These are phyloP conservation scores for Murraya paniculata DNA, from an alignment of 345 rosid species.

Conservation along the genomic window DNA sequence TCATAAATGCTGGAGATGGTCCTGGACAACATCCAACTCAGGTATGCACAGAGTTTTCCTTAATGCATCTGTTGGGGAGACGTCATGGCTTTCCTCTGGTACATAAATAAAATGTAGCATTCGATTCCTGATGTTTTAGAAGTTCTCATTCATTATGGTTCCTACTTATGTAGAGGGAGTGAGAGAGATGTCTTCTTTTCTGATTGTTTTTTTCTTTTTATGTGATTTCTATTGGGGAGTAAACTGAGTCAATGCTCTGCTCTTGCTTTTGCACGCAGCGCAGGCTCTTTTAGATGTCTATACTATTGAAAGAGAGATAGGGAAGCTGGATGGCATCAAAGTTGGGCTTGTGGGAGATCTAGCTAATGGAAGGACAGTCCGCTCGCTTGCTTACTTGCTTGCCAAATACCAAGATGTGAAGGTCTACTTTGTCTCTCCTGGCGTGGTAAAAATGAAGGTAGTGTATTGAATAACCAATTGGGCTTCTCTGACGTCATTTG, in stretches of 20 bases:
- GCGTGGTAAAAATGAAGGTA: constrained; percentile 93
- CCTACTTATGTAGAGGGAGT: background rate
- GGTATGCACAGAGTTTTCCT: constrained; percentile 32
- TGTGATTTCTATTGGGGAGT: background rate
- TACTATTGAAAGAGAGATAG: constrained; percentile 84
- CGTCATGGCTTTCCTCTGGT: background rate
- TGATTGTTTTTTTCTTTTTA: background rate
- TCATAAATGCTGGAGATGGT: constrained; percentile 97
- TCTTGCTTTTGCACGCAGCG: background rate
- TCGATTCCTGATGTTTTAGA: no score
- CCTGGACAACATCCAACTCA: constrained; percentile 99
- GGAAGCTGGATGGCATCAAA: constrained; percentile 80
- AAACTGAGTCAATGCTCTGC: background rate
- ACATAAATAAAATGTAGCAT: background rate
- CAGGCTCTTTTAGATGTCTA: constrained; percentile 94
- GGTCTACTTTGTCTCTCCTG: constrained; percentile 86
- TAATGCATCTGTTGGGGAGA: background rate
- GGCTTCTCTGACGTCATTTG: background rate
- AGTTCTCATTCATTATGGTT: no score
- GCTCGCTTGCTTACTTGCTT: constrained; percentile 90
- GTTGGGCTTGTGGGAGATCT: constrained; percentile 97
- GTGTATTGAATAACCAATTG: background rate
- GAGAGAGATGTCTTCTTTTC: background rate
- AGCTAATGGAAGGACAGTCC: constrained; percentile 93
- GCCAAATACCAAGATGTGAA: constrained; percentile 80